Conservation (phyloP, 305 asterid genomes). For the Solanum hybrid region DNA sequence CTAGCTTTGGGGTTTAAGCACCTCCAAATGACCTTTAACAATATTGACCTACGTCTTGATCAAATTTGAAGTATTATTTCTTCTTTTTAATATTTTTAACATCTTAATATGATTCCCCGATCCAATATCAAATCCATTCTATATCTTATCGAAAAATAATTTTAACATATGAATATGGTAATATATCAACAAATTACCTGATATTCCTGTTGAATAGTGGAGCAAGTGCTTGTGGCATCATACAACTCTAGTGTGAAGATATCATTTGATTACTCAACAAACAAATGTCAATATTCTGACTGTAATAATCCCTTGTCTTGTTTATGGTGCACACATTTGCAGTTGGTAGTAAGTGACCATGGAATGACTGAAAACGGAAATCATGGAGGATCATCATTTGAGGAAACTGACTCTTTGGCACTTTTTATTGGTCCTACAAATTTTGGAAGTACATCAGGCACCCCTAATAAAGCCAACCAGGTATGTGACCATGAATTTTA, state of each 20-base stretch:
- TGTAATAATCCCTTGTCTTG: not conserved
- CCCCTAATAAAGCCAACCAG: slow-evolving; percentile 50
- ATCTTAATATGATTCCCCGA: not conserved
- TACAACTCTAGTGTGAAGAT: not conserved
- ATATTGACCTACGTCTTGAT: not conserved
- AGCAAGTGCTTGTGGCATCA: not conserved
- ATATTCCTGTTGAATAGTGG: not conserved
- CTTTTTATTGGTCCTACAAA: slow-evolving; percentile 53
- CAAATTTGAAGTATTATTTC: not conserved
- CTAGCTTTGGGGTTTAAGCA: not conserved
- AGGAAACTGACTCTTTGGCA: slow-evolving; percentile 93
- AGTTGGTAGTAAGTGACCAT: slow-evolving; percentile 89
- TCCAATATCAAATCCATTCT: not conserved
- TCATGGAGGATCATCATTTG: slow-evolving; percentile 87
- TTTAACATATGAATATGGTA: not conserved
- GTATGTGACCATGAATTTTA: slow-evolving; percentile 19
- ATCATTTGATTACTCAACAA: not conserved
- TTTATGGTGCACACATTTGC: slow-evolving; percentile 20
- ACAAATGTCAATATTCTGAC: not conserved
- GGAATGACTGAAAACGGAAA: slow-evolving; percentile 92
- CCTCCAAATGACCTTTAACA: not conserved
- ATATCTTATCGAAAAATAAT: not conserved
- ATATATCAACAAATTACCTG: not conserved
- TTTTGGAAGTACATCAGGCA: slow-evolving; percentile 12
- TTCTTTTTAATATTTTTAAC: not conserved